A percentile compares a stretch with the other conserved stretches of the same genome.
Conservation (phyloP, 2,329 filamentous ascomycete genomes). For the Dactylellina parvicollis region DNA sequence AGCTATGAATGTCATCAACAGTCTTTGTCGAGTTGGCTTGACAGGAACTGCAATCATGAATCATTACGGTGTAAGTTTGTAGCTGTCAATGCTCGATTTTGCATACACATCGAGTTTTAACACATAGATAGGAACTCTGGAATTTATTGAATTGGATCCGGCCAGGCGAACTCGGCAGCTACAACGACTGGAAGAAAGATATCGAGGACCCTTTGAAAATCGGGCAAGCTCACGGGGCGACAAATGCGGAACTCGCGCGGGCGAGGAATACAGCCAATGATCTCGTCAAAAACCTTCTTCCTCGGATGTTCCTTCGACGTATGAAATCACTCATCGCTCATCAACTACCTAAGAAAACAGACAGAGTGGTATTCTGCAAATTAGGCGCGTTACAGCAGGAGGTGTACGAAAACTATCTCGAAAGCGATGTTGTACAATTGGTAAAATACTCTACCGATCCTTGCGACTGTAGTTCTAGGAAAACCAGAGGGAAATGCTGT, state of each 20-base stretch:
- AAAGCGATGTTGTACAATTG: constrained; percentile 73
- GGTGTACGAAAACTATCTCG: constrained; percentile 85
- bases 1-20: constrained; percentile 89
- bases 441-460: constrained; percentile 74
- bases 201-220: constrained; percentile 83
- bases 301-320: constrained; percentile 86
- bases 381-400: constrained; percentile 81
- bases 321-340: constrained; percentile 93
- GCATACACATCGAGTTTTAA: not conserved
- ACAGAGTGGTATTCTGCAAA: constrained; percentile 93
- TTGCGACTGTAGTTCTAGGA: constrained; percentile 76
- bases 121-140: constrained; percentile 78
- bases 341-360: constrained; percentile 92
- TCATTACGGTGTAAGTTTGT: constrained; percentile 73
- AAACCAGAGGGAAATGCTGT: constrained; percentile 85
- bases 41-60: constrained; percentile 98
- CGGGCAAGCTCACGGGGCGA: constrained; percentile 60
- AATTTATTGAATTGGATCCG: constrained; percentile 96
- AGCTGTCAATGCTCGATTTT: not conserved
- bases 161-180: constrained; percentile 74
- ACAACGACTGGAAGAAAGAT: constrained; percentile 78
- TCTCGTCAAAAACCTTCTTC: constrained; percentile 85
- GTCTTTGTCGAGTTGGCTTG: constrained; percentile 88
- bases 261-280: constrained; percentile 84
- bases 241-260: constrained; percentile 60